phyloP scores from a whole-genome alignment of 805 yeast genomes.

The Candida koratica region DNA sequence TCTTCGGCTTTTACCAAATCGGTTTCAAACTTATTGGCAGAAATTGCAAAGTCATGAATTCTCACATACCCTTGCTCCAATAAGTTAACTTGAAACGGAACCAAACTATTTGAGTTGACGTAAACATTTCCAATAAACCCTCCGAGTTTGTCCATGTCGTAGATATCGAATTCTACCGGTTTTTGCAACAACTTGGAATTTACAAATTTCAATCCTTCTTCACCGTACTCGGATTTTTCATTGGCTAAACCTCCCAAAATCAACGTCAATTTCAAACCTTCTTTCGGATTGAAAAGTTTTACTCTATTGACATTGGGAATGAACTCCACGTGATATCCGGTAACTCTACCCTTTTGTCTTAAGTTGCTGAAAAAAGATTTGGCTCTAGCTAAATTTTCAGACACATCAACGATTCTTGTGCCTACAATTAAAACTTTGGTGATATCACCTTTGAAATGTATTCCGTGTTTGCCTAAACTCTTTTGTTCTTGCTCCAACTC shows the following conservation, averaged over 20 bases:
- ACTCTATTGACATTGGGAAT: conserved; percentile 67
- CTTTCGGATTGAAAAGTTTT: conserved; percentile 64
- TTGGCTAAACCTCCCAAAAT: conserved; percentile 70
- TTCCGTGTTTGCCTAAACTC: conserved; percentile 52
- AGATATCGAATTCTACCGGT: conserved; percentile 66
- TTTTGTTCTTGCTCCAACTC: conserved; percentile 65
- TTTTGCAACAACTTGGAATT: conserved; percentile 60
- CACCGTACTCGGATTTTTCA: conserved; percentile 35
- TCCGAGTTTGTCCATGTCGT: conserved; percentile 71
- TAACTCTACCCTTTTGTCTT: conserved; percentile 57
- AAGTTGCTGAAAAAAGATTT: conserved; percentile 69
- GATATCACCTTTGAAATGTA: conserved; percentile 46
- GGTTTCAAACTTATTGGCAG: conserved; percentile 50
- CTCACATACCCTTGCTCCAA: conserved; percentile 61
- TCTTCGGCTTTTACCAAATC: conserved; percentile 61
- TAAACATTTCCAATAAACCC: conserved; percentile 73
- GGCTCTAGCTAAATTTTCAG: conserved; percentile 69
- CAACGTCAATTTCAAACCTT: conserved; percentile 62
- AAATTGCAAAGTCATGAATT: conserved; percentile 62
- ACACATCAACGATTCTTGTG: conserved; percentile 71
- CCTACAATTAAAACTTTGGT: conserved; percentile 49
- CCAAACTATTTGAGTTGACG: conserved; percentile 41
- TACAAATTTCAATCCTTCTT: conserved; percentile 52
- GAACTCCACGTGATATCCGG: conserved; percentile 66
- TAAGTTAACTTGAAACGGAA: conserved; percentile 56